Evolutionary conservation across 2,329 filamentous ascomycete genomes (phyloP), one percentile per base, ranked within the genome.

Genomic region (Botryotinia globosa): DNA sequence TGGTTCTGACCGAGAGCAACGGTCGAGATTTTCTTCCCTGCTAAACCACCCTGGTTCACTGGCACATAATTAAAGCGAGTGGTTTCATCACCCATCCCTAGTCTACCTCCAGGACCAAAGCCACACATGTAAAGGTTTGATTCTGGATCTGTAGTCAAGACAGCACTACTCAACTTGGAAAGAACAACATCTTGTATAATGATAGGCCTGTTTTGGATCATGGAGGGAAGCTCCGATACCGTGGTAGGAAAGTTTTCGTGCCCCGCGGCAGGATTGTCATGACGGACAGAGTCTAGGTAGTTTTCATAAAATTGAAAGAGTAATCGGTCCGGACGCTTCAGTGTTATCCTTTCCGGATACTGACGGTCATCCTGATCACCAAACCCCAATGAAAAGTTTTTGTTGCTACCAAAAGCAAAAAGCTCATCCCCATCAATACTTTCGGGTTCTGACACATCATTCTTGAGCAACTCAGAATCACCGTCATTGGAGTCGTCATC

Each of bases 351-450:
- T 81, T 98, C 96, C 0, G 96, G 96, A 78, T 92, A 97, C 76
- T 98, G 94, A 4, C 96, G 90, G 80, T 99, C 95, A 80, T 98
- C 94, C 78, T 97, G 92, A 80, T 99, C 94, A n/a, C 94, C 94
- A 74, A 98, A 91, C 1, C 96, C 96, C 34, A 99, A 87, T 0
- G 93, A 96, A 16, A 97, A 83, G 77, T 99, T 99, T 80, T 96
- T 97, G 83, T 98, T 99, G 82, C 94, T 98, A 67, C 96, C 96
- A 82, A 98, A 98, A 1, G 94, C 91, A 79, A 94, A 98, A 0
- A 98, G 84, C 80, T 99, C 96, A 78, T 97, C 93, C 14, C 94
- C 95, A 34, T 84, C 81, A 39, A 73, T 70, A 91, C 77, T 39
- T 71, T 74, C 32, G 54, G 67, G 44, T 73, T 73, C 48, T 45